Base-by-base conservation (phyloP, 1,284 basidiomycete species). In the Leccinum angustisporum region DNA sequence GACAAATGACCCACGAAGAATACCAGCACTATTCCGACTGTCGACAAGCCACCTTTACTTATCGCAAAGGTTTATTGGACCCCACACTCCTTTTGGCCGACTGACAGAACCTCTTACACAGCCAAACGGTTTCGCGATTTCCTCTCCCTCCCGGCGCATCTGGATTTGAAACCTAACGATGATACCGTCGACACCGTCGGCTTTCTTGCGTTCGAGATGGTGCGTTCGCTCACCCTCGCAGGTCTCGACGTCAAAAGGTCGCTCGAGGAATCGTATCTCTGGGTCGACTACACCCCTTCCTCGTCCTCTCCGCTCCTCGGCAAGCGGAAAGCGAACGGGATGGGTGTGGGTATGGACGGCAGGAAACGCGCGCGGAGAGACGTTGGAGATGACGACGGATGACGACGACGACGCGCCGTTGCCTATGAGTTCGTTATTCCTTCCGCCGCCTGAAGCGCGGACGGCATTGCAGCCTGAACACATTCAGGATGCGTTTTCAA, bases 1-100 rank as follows among this genome's bases (percentile, higher is more conserved):
- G 94, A 56, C 86, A 94, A 27, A 27, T 27, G 27, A 27, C 27
- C 5, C 27, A 5, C 27, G 27, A 27, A 27, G 27, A 27, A 27
- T 98, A 98, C 73, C 92, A 96, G 64, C 95, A 97, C 72, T 99
- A 98, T 74, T 95, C 95, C 2, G 95, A 98, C 72, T 98, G 96
- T 78, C 86, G 97, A 58, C 95, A 98, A 76, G 97, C 97, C 0
- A 95, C 93, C 10, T 99, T 98, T 76, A 97, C 96, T 0, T 98
- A 97, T 75, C 88, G 95, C 56, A 97, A 97, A 86, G 88, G 94
- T 92, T 36, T 27, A 33, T 30, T 51, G 14, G 50, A 27, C 27
- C 27, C 27, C 5, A 27, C 27, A 27, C 1, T 58, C 9, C 2
- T n/a, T 14, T 31, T 25, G 2, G 30, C 11, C 25, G 25, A 56